A percentile compares a stretch with the other conserved stretches of the same genome.
Evolutionary conservation across 305 asterid species (phyloP).

Genomic region (Stenogyne calaminthoides): DNA sequence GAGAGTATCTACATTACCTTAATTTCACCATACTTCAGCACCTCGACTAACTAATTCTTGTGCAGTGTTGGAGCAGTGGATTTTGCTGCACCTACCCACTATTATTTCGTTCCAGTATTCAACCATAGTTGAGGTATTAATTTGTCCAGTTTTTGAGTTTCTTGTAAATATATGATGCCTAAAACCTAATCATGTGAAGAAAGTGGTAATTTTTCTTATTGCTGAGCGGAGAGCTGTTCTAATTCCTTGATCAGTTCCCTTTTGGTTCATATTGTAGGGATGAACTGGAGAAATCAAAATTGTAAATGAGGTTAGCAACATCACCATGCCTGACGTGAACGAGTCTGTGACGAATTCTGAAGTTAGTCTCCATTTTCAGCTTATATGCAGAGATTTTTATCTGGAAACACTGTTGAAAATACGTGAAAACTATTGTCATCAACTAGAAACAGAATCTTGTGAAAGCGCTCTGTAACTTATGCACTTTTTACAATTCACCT

Average conservation of each 20-base stretch:
- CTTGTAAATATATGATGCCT: background rate
- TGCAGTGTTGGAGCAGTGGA: constrained; percentile 97
- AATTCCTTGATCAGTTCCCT: background rate
- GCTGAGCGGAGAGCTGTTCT: background rate
- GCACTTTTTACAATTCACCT: background rate
- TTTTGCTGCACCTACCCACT: constrained; percentile 97
- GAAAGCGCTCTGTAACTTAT: background rate
- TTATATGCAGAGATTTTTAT: constrained; percentile 7
- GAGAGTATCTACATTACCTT: background rate
- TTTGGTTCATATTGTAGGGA: background rate
- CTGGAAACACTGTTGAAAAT: background rate
- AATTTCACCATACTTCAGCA: background rate
- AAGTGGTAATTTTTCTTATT: background rate
- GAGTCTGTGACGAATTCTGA: background rate
- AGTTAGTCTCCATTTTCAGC: constrained; percentile 7
- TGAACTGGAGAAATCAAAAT: constrained; percentile 1
- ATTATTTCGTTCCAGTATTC: constrained; percentile 58
- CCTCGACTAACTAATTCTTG: constrained; percentile 29
- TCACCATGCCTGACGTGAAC: background rate
- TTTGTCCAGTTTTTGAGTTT: background rate
- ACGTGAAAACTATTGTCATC: background rate
- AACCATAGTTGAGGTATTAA: constrained; percentile 53
- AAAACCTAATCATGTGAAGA: background rate
- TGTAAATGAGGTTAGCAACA: constrained; percentile 19
- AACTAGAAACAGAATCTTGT: background rate